Percentiles rank a stretch among this genome's conserved stretches.
Conservation (phyloP, 1,284 basidiomycete genomes). For the Xerocomus minutiporus region DNA sequence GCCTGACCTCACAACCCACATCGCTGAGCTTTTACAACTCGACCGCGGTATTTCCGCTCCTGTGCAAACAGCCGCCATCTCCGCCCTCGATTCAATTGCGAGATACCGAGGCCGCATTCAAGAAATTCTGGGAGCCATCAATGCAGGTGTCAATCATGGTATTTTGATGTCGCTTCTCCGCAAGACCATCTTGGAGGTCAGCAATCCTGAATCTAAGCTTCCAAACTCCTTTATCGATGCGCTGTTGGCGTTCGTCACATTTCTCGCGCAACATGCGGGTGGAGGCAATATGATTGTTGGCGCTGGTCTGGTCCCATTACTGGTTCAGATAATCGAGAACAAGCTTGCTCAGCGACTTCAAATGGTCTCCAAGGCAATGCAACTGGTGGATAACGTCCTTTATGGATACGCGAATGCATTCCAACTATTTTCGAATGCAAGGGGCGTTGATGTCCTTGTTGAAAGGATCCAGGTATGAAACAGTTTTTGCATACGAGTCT, state of each 20-base stretch:
- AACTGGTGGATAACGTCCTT: conserved; percentile 88
- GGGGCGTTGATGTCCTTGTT: conserved; percentile 84
- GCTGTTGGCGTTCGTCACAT: conserved; percentile 82
- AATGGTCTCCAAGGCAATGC: conserved; percentile 83
- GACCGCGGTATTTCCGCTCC: conserved; percentile 63
- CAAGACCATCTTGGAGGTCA: conserved; percentile 71
- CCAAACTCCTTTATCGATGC: conserved; percentile 61
- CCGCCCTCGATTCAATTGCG: conserved; percentile 86
- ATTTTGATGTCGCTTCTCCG: conserved; percentile 86
- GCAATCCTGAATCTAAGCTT: conserved; percentile 58
- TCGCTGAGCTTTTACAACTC: conserved; percentile 86
- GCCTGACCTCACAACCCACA: conserved; percentile 81
- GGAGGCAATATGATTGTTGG: conserved; percentile 93
- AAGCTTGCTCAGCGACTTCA: conserved; percentile 61
- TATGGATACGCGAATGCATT: conserved; percentile 89
- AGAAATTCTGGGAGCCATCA: conserved; percentile 88
- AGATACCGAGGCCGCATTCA: conserved; percentile 79
- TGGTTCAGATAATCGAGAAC: conserved; percentile 86
- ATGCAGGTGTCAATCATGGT: conserved; percentile 95
- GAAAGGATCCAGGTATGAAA: conserved; percentile 73
- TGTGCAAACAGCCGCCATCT: conserved; percentile 81
- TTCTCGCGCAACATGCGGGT: conserved; percentile 77
- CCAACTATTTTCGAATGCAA: conserved; percentile 79
- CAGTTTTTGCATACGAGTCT: neutral
- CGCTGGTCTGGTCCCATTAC: conserved; percentile 89